Conservation (phyloP, 2,329 filamentous ascomycete species). For the Neurospora sp. region DNA sequence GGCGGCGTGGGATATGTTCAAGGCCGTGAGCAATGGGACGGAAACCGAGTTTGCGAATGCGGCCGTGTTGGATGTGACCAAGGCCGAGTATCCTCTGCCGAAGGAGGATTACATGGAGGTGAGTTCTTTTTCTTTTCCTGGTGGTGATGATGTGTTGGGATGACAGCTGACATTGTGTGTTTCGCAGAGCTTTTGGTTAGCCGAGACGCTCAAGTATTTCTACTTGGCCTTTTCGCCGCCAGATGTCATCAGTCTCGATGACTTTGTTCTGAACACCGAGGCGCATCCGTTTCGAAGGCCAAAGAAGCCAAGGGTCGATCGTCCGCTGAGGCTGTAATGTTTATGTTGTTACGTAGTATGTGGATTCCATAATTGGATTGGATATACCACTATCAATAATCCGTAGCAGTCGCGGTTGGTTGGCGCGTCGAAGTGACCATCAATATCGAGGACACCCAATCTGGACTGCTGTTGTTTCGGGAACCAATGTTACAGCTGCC, state of each 20-base stretch:
- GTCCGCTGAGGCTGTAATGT: not conserved
- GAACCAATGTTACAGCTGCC: not conserved
- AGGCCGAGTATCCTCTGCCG: conserved; percentile 18
- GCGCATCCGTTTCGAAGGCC: conserved; percentile 17
- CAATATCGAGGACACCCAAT: not conserved
- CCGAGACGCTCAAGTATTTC: conserved; percentile 21
- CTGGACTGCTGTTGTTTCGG: not conserved
- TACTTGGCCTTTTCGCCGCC: conserved; percentile 19
- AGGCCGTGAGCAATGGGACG: conserved; percentile 33
- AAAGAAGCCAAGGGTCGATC: not conserved
- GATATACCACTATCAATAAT: not conserved
- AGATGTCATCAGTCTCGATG: conserved; percentile 18
- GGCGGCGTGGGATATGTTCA: conserved; percentile 45
- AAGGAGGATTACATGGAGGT: conserved; percentile 33
- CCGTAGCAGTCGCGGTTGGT: not conserved
- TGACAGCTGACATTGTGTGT: not conserved
- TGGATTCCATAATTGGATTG: not conserved
- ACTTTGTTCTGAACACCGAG: conserved; percentile 20
- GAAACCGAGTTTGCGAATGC: conserved; percentile 37
- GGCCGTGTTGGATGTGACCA: conserved; percentile 40
- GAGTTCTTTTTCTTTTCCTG: not conserved
- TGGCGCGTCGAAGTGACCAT: not conserved
- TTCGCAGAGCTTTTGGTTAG: conserved; percentile 19
- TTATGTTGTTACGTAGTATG: not conserved
- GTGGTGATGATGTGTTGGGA: not conserved